Percentiles rank a stretch among this genome's conserved stretches.
Evolutionary conservation across 257 asterid species (phyloP).

Genomic region (Asclepias syriaca): DNA sequence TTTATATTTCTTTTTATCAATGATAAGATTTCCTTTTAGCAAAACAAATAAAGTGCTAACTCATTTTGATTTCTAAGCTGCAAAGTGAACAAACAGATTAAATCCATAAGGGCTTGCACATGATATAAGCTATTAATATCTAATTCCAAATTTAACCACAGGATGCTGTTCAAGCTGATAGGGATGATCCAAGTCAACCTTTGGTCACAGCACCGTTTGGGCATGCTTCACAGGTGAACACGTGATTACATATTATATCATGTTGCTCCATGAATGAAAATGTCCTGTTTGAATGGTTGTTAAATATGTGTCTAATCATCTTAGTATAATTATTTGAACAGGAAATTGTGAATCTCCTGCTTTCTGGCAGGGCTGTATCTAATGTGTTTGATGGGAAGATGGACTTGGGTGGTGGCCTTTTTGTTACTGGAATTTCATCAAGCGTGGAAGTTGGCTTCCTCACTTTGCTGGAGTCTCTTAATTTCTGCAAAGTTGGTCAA

Average conservation of each 20-base stretch:
- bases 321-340: conserved; percentile 24
- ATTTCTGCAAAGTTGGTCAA: conserved; percentile 89
- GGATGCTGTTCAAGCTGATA: conserved; percentile 67
- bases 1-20: not conserved
- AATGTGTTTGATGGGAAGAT: conserved; percentile 88
- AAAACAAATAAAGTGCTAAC: not conserved
- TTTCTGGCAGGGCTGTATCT: conserved; percentile 84
- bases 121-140: conserved; percentile 12
- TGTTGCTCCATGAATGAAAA: not conserved
- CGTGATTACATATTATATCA: conserved; percentile 4
- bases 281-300: not conserved
- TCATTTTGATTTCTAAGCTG: not conserved
- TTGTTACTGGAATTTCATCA: conserved; percentile 81
- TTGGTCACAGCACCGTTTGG: conserved; percentile 98
- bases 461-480: conserved; percentile 84
- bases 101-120: not conserved
- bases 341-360: conserved; percentile 96
- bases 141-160: conserved; percentile 16
- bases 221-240: conserved; percentile 96
- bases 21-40: not conserved
- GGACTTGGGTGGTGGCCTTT: conserved; percentile 95
- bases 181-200: conserved; percentile 95
- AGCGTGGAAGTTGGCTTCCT: conserved; percentile 92
- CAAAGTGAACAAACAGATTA: not conserved
- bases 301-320: not conserved